phyloP scores from a whole-genome alignment of 257 asterid species.

The Linderniella brevidens region DNA sequence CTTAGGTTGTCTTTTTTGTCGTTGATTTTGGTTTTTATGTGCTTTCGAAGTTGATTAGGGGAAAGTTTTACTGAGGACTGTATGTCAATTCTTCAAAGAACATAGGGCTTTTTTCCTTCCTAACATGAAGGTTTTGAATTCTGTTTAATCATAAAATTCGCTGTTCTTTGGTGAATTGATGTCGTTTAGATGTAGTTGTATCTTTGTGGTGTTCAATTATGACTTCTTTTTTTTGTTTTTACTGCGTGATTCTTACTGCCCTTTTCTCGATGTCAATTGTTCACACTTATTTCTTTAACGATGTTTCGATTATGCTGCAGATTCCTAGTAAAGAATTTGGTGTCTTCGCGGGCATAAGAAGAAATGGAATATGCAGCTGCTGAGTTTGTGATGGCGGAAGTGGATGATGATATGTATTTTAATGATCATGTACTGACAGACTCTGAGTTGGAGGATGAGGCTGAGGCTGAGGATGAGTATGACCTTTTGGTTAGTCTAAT shows the following conservation, averaged over 20 bases:
- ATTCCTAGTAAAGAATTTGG: background rate
- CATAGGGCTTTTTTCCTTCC: too few relatives aligned
- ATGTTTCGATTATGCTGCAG: conserved; percentile 11
- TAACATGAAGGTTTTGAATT: background rate
- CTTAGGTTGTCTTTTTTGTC: background rate
- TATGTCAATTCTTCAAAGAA: too few relatives aligned
- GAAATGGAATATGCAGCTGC: conserved; percentile 33
- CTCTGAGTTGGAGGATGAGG: conserved; percentile 20
- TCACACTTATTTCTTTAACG: background rate
- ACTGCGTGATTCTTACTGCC: too few relatives aligned
- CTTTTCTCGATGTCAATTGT: too few relatives aligned
- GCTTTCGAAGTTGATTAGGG: too few relatives aligned
- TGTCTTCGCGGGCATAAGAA: conserved; percentile 5
- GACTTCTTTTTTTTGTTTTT: too few relatives aligned
- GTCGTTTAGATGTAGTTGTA: too few relatives aligned
- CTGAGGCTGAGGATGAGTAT: conserved; percentile 34
- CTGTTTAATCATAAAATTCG: background rate
- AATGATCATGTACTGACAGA: conserved; percentile 35
- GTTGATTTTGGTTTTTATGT: background rate
- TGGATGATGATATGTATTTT: conserved; percentile 33
- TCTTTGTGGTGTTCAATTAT: too few relatives aligned
- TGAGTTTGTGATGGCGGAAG: conserved; percentile 33
- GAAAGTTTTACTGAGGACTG: too few relatives aligned
- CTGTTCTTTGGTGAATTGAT: conserved; percentile 6
- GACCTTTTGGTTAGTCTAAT: conserved; percentile 33